Conservation (phyloP, 345 rosid genomes). For the Erodium maritimum region DNA sequence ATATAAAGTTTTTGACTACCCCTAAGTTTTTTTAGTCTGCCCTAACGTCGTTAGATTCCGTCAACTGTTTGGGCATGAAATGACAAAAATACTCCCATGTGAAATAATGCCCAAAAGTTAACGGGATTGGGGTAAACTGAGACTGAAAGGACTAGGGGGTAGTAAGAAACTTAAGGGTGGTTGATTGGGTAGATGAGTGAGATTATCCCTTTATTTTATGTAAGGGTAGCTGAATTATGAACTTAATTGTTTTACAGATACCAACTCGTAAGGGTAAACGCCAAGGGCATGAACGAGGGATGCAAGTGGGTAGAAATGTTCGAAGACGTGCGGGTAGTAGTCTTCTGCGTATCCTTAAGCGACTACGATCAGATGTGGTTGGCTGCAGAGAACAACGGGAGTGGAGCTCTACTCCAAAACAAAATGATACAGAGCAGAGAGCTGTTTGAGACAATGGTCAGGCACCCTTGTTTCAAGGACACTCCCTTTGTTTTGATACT, state of each 20-base stretch:
- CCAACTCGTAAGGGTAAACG: constrained; percentile 83
- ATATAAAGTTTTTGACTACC: no score
- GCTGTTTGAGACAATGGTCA: constrained; percentile 61
- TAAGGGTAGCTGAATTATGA: no score
- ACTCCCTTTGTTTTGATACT: constrained; percentile 71
- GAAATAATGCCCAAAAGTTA: no score
- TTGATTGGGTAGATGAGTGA: no score
- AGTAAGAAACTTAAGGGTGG: no score
- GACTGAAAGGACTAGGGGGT: no score
- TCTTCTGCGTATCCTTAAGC: constrained; percentile 77
- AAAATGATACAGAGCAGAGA: constrained; percentile 89
- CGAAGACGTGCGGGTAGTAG: constrained; percentile 75
- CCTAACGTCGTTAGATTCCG: no score
- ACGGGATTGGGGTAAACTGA: no score
- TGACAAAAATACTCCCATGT: no score
- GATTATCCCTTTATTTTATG: no score
- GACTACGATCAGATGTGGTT: constrained; percentile 73
- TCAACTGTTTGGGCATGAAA: no score
- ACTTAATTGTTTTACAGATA: constrained; percentile 33
- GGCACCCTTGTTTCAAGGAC: constrained; percentile 84
- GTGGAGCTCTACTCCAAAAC: constrained; percentile 47
- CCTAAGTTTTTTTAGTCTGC: no score
- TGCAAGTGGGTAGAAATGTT: constrained; percentile 99
- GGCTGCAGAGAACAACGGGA: constrained; percentile 33
- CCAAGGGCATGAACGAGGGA: constrained; percentile 86